Base-by-base conservation (phyloP, 805 yeast genomes). In the Lachancea cidri region DNA sequence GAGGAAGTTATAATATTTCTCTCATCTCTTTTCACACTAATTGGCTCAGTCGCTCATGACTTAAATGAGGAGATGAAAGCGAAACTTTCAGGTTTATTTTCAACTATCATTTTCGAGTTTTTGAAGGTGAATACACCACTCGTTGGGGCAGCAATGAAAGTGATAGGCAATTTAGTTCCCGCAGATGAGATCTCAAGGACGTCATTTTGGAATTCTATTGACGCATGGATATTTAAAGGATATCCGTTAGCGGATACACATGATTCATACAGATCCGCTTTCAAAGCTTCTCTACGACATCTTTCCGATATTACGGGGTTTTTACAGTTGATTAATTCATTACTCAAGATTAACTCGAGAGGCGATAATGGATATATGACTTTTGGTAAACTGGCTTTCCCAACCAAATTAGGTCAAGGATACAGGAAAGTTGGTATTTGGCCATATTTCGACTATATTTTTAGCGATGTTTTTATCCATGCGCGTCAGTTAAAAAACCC, bases 1-100 rank as follows among this genome's bases (percentile, higher is more conserved):
- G 95, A 86, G 48, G 96, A 88, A 57, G 83, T 89, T 0, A 65
- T 86, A 5, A 72, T 86, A 5, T 79, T 85, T 39, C 67, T 88
- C 5, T 74, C 89, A 0, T 84, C 95, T 0, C 79, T 85, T 50
- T 67, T 87, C 43, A 79, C 84, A 18, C 64, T 93, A 37, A 66
- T 88, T 2, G 68, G 74, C 6, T 72, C 74, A 39, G 76, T 79
- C 20, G 70, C 81, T 1, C 54, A 56, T 33, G 54, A 58, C 29
- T 51, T 59, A 14, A 51, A 60, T 14, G 55, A 50, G 30, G 53
- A 50, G 7, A 42, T 53, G 4, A 62, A 54, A 41, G 35, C 31
- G 5, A 37, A 43, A 4, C 30, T 63, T 11, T 51, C 64, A 0
- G 42, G 41, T 4, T 22, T 49, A 4, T 63, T 61, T 36, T 46